Base-by-base conservation (phyloP, 2,329 filamentous ascomycete species). In the Fusarium marasasianum region DNA sequence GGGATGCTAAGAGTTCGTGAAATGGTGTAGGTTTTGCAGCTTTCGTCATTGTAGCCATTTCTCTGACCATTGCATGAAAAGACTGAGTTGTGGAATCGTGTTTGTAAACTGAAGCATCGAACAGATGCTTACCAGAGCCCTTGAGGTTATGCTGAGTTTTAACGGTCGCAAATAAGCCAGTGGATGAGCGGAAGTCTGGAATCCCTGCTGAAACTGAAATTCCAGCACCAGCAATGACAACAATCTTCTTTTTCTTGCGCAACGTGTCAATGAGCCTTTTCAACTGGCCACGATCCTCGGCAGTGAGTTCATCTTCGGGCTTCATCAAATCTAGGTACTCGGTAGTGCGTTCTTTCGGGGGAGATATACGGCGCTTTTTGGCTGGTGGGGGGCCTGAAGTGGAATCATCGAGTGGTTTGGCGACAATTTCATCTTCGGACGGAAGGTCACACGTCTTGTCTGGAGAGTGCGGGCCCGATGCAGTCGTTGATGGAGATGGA, bases 121-220 rank as follows among this genome's bases (percentile, higher is more conserved):
- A 99, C 2, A 99, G 89, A 76, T 98, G 92, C 83, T 98, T 98
- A 59, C 96, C 96, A 0, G 96, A 98, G 9, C 81, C 82, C 81
- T 97, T 98, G 71, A 98, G 87, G 76, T 96, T 97, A 83, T 98
- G 94, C 80, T 98, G 92, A 71, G 90, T 92, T 74, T 94, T 93
- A 33, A 98, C 87, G 24, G 93, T 93, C 67, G 91, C 93, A 84
- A 99, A 99, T 7, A 99, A 89, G 57, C 96, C 96, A 67, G 91
- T 92, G 17, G 94, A 92, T 10, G 96, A 99, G 75, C 96, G 94
- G 80, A 99, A 99, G 82, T 99, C 96, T 77, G 96, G 96, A 78
- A 99, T 97, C 72, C 96, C 96, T 76, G 96, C 96, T 61, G 96
- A 96, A 58, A 98, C 96, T 44, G 96, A 98, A 78, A 99, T 99